Evolutionary conservation across 75 land plant species (phyloP), one percentile per base, ranked within the genome.

Genomic region (Ceratopteris richardii): DNA sequence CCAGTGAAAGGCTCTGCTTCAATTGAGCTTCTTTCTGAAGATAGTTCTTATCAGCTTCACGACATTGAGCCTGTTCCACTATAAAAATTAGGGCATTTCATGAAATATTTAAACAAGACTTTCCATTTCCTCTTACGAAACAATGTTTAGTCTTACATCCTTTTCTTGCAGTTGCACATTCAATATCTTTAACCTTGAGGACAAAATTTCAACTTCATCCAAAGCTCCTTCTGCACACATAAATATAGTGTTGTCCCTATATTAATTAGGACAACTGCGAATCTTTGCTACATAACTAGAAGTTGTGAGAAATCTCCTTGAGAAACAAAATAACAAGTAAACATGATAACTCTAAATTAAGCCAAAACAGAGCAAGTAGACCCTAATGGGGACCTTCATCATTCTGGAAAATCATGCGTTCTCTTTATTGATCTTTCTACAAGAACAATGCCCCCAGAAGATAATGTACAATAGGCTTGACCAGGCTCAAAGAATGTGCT

Each of bases 141-240:
- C n/a, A n/a, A n/a, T n/a, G n/a, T n/a, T 26, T 1, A 1, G 25
- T 5, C 50, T 46, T 59, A 75, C 82, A 54, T 70, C 61, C 65
- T 65, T 40, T 36, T 71, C 64, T 23, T 47, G 39, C 27, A 24
- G 36, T 46, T 73, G 48, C 9, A 53, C 20, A 42, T 25, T 36
- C 18, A 66, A 63, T 29, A 58, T 19, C 20, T 67, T 56, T 54
- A 75, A 31, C 43, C 39, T 64, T 37, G 21, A 44, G 47, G 23
- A 57, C 10, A 79, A 39, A 53, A 71, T 74, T 2, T 59, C 66
- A 39, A 80, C 51, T 3, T 71, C 69, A 57, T 56, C 56, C 10
- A 71, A 55, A 21, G 72, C 42, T 54, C 28, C 16, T 23, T 71
- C 82, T 80, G 29, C 17, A 41, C 24, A 56, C 6, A 7, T 7